Evolutionary conservation across 768 basidiomycete genomes (phyloP).

Genomic region (Neoboletus brunneissimus): DNA sequence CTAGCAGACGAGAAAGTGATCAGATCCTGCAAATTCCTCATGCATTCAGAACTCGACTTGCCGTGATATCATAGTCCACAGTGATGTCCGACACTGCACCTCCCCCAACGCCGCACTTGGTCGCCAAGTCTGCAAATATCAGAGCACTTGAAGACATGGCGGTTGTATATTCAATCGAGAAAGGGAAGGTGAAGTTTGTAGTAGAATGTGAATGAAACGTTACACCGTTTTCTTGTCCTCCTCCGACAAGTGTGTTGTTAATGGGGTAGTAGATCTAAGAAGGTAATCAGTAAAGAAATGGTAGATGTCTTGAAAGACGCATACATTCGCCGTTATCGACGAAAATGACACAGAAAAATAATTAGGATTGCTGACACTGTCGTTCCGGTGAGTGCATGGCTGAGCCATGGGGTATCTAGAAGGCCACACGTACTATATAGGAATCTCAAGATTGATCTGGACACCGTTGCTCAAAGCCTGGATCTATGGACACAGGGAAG

Average conservation of each 20-base stretch:
- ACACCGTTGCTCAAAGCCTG: conserved; percentile 44
- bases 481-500: conserved; percentile 28
- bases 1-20: conserved; percentile 34
- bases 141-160: conserved; percentile 46
- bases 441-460: conserved; percentile 57
- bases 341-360: conserved; percentile 69
- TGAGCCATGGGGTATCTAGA: background rate
- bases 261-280: conserved; percentile 72
- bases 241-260: conserved; percentile 64
- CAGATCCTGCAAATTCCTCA: conserved; percentile 3
- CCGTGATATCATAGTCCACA: conserved; percentile 67
- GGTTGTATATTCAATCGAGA: conserved; percentile 60
- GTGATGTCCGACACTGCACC: conserved; percentile 46
- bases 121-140: conserved; percentile 60
- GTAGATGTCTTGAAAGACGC: conserved; percentile 4
- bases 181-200: conserved; percentile 75
- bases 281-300: conserved; percentile 2
- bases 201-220: conserved; percentile 49
- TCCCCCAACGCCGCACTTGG: conserved; percentile 57
- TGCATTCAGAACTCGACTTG: conserved; percentile 19
- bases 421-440: conserved; percentile 53
- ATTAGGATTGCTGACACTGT: conserved; percentile 78
- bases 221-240: conserved; percentile 48
- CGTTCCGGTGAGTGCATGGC: conserved; percentile 5
- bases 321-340: conserved; percentile 60